These are phyloP conservation scores for Yamadazyma endophytica DNA, from an alignment of 805 yeast genomes.

Conservation along the genomic window DNA sequence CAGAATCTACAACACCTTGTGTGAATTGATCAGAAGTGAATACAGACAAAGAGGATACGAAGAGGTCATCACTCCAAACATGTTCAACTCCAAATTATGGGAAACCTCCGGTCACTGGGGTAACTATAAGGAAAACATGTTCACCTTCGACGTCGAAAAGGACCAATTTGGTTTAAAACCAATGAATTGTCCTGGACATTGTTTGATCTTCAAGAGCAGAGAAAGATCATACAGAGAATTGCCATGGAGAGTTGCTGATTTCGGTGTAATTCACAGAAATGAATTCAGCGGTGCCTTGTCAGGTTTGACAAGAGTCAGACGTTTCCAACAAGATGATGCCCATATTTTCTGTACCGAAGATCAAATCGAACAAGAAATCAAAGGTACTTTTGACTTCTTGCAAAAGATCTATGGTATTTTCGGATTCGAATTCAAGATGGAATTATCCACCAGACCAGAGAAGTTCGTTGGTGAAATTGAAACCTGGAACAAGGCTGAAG, in stretches of 20 bases:
- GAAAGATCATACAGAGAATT: constrained; percentile 95
- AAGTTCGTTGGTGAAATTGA: constrained; percentile 91
- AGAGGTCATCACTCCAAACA: constrained; percentile 98
- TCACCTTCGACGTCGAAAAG: constrained; percentile 93
- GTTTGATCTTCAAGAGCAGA: constrained; percentile 84
- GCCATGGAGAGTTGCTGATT: constrained; percentile 99
- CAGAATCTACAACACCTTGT: constrained; percentile 87
- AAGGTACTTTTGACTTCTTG: constrained; percentile 80
- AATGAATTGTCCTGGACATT: constrained; percentile 91
- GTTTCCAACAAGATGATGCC: constrained; percentile 99
- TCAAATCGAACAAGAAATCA: constrained; percentile 84
- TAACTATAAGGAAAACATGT: constrained; percentile 96
- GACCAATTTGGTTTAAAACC: constrained; percentile 94
- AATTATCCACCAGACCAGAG: constrained; percentile 95
- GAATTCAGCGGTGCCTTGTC: constrained; percentile 94
- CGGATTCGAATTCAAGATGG: constrained; percentile 95
- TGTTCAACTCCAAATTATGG: constrained; percentile 97
- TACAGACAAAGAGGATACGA: constrained; percentile 93
- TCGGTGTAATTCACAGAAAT: constrained; percentile 95
- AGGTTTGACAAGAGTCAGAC: constrained; percentile 88
- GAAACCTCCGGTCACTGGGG: constrained; percentile 99
- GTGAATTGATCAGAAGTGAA: constrained; percentile 74
- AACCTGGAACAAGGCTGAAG: constrained; percentile 92
- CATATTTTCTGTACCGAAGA: constrained; percentile 94
- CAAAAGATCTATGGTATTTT: constrained; percentile 83